These are phyloP conservation scores for Protea cynaroides DNA, from an alignment of 164 flowering plant species.

Conservation along the genomic window DNA sequence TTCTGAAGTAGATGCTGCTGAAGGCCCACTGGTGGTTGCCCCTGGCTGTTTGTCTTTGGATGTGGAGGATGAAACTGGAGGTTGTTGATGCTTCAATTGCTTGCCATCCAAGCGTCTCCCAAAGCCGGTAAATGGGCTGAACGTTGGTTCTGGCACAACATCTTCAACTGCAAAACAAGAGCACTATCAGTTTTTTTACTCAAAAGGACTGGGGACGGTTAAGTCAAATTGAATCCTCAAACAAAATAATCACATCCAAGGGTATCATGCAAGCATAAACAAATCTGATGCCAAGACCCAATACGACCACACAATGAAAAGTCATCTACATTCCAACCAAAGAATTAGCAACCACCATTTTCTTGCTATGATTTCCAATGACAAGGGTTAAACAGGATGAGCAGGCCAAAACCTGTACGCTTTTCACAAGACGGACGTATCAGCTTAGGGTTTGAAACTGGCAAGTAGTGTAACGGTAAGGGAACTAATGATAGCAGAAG, in stretches of 20 bases:
- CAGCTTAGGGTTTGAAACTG: no score
- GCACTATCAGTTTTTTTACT: not conserved
- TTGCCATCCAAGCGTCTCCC: constrained; percentile 94
- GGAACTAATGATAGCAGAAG: no score
- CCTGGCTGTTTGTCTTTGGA: constrained; percentile 44
- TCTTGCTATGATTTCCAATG: no score
- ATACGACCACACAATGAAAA: no score
- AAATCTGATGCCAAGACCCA: no score
- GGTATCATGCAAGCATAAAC: no score
- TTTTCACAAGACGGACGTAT: no score
- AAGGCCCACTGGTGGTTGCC: constrained; percentile 27
- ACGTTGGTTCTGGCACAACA: constrained; percentile 60
- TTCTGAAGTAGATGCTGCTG: constrained; percentile 47
- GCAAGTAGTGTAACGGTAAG: no score
- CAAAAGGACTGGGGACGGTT: not conserved
- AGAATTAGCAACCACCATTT: no score
- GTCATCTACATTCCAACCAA: no score
- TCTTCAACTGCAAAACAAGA: constrained; percentile 40
- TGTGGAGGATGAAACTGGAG: constrained; percentile 36
- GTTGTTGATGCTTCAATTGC: constrained; percentile 35
- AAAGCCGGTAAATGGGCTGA: constrained; percentile 68
- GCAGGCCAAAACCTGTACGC: not conserved
- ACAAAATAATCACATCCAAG: no score
- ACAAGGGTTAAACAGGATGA: not conserved
- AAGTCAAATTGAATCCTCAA: not conserved